Percentiles rank a stretch among this genome's conserved stretches.
Conservation (phyloP, 148 eudicot species). For the Cornus kousa region DNA sequence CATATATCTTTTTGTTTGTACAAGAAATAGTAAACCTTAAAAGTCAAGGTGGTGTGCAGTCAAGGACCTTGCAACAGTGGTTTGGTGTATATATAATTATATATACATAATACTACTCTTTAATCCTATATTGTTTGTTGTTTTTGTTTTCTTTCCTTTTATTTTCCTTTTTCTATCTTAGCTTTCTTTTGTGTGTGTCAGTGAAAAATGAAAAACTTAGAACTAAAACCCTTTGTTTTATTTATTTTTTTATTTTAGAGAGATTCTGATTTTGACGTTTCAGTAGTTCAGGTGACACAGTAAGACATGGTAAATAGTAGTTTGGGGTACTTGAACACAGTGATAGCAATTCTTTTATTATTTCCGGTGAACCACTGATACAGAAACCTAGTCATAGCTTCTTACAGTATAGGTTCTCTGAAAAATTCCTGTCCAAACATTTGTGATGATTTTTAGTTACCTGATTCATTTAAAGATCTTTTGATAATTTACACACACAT, state of each 20-base stretch:
- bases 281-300: conserved; percentile 36
- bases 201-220: conserved; percentile 18
- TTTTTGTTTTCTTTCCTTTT: neutral
- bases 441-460: neutral
- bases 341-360: neutral
- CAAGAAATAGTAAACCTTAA: conserved; percentile 12
- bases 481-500: too few relatives aligned
- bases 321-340: neutral
- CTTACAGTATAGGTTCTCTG: neutral
- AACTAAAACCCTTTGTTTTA: neutral
- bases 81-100: neutral
- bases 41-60: conserved; percentile 7
- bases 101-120: neutral
- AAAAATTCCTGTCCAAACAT: neutral
- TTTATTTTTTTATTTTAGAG: conserved; percentile 10
- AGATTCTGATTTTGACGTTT: conserved; percentile 67
- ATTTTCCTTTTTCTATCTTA: conserved; percentile 5
- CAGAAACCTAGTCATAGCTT: neutral
- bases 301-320: conserved; percentile 17
- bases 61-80: conserved; percentile 1
- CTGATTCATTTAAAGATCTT: too few relatives aligned
- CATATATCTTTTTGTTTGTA: conserved; percentile 6
- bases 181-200: conserved; percentile 16
- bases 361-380: neutral
- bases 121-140: neutral